Conservation (phyloP, 768 basidiomycete species). For the Boletus rubroflammeus region DNA sequence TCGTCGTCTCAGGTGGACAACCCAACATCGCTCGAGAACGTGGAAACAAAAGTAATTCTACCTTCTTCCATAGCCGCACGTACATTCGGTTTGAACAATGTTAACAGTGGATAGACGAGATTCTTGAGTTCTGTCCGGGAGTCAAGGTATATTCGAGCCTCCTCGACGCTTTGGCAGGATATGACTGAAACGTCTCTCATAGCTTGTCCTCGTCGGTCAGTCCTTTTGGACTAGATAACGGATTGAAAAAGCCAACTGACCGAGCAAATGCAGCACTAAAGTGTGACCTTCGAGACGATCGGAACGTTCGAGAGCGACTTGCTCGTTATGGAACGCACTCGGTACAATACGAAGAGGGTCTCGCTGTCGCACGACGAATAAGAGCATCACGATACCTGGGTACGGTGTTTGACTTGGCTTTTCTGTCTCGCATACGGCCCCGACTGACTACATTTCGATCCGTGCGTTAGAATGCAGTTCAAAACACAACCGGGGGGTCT, state of each 20-base stretch:
- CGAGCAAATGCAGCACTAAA: slow-evolving; percentile 64
- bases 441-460: neutral
- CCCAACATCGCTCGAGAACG: slow-evolving; percentile 91
- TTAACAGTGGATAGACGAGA: slow-evolving; percentile 86
- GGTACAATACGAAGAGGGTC: slow-evolving; percentile 90
- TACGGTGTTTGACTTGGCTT: slow-evolving; percentile 33
- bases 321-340: slow-evolving; percentile 65
- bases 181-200: slow-evolving; percentile 5
- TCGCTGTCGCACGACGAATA: slow-evolving; percentile 85
- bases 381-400: slow-evolving; percentile 91
- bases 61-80: neutral
- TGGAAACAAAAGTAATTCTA: slow-evolving; percentile 76
- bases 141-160: slow-evolving; percentile 63
- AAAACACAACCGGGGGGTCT: slow-evolving; percentile 93
- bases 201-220: slow-evolving; percentile 90
- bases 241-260: slow-evolving; percentile 10
- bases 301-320: slow-evolving; percentile 64
- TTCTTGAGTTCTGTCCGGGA: slow-evolving; percentile 89
- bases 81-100: neutral
- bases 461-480: slow-evolving; percentile 81
- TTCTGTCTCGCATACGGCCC: neutral
- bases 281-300: slow-evolving; percentile 92
- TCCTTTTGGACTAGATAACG: slow-evolving; percentile 12
- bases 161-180: slow-evolving; percentile 1
- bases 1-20: slow-evolving; percentile 68